These are phyloP conservation scores for Podaxis sp. DNA, from an alignment of 768 basidiomycete genomes.

Conservation along the genomic window DNA sequence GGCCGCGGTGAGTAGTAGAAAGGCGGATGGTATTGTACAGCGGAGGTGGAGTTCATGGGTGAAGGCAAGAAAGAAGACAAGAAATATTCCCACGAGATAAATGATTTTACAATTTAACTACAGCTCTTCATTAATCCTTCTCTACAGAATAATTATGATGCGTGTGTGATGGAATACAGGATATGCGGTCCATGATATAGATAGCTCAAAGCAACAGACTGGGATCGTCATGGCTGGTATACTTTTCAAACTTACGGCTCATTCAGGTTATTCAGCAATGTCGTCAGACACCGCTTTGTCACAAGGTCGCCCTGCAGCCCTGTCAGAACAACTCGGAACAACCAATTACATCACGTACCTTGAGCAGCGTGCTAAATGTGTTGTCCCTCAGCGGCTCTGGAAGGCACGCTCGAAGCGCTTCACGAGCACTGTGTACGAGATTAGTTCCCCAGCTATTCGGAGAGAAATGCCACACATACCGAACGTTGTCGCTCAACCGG, in stretches of 20 bases:
- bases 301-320: slow-evolving; percentile 87
- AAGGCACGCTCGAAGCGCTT: slow-evolving; percentile 92
- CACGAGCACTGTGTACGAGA: slow-evolving; percentile 69
- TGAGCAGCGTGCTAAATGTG: slow-evolving; percentile 88
- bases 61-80: slow-evolving; percentile 13
- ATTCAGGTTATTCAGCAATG: slow-evolving; percentile 84
- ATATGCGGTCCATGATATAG: slow-evolving; percentile 16
- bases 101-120: slow-evolving; percentile 15
- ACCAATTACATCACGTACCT: slow-evolving; percentile 48
- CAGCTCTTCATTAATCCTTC: slow-evolving; percentile 6
- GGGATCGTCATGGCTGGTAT: slow-evolving; percentile 5
- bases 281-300: slow-evolving; percentile 91
- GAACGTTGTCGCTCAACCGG: slow-evolving; percentile 91
- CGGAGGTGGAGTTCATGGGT: slow-evolving; percentile 12
- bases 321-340: slow-evolving; percentile 20
- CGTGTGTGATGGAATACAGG: slow-evolving; percentile 13
- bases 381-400: slow-evolving; percentile 94
- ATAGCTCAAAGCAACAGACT: slow-evolving; percentile 14
- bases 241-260: slow-evolving; percentile 47
- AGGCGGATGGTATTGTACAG: slow-evolving; percentile 29
- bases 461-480: slow-evolving; percentile 48
- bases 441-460: slow-evolving; percentile 2
- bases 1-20: slow-evolving; percentile 54
- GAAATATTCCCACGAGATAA: slow-evolving; percentile 15
- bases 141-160: slow-evolving; percentile 13